A percentile compares a stretch with the other conserved stretches of the same genome.
Conservation (phyloP, 768 basidiomycete genomes). For the Agaricus subrufescens region DNA sequence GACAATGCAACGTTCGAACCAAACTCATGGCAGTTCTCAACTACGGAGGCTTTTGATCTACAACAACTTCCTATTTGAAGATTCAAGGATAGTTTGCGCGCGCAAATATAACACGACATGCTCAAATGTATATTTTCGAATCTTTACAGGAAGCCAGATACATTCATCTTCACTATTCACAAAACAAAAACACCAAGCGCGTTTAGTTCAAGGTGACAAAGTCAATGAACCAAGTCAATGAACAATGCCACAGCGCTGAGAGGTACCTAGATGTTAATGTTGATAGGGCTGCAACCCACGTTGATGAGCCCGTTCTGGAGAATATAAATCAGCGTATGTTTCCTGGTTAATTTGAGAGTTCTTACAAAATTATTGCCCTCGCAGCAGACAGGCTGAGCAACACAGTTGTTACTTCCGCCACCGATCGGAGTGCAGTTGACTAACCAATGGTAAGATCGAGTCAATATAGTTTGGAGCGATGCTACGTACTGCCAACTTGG, state of each 20-base stretch:
- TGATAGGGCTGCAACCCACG: constrained; percentile 21
- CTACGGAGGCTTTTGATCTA: no score
- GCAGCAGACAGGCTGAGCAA: constrained; percentile 28
- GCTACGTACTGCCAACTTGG: constrained; percentile 12
- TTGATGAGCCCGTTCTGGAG: constrained; percentile 15
- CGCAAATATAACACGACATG: no score
- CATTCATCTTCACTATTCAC: no score
- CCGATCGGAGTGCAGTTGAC: constrained; percentile 18
- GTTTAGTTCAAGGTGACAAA: no score
- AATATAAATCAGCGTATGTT: neutral
- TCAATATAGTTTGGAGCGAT: neutral
- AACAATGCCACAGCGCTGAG: neutral
- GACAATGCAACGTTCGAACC: no score
- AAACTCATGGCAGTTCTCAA: no score
- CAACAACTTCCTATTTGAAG: no score
- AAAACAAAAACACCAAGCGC: no score
- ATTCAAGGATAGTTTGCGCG: no score
- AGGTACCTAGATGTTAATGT: constrained; percentile 4
- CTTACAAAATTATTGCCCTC: constrained; percentile 20
- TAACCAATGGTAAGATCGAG: constrained; percentile 7
- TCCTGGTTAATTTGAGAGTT: neutral
- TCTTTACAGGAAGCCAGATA: no score
- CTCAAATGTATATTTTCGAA: no score
- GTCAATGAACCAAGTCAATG: neutral
- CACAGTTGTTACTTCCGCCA: constrained; percentile 16